Conservation (phyloP, 805 yeast genomes). For the Isabelozyma pseudorhagii region DNA sequence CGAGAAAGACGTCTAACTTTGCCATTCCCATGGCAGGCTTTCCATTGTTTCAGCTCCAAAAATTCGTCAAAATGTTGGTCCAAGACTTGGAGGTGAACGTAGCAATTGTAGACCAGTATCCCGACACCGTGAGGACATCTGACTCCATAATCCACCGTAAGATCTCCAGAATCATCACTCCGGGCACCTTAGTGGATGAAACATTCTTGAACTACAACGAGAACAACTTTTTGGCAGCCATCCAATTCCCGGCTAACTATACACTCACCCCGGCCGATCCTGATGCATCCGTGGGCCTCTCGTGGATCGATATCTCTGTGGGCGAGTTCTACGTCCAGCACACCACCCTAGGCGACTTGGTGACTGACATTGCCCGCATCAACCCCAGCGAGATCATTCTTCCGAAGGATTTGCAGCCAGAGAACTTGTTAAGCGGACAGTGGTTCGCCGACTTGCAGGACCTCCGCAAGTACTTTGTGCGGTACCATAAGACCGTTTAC, state of each 20-base stretch:
- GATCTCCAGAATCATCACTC: slow-evolving; percentile 78
- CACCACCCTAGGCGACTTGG: slow-evolving; percentile 54
- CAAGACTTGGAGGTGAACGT: slow-evolving; percentile 68
- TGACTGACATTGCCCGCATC: slow-evolving; percentile 73
- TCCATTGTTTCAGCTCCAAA: slow-evolving; percentile 67
- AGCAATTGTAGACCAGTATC: slow-evolving; percentile 74
- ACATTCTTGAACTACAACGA: slow-evolving; percentile 69
- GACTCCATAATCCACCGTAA: slow-evolving; percentile 56
- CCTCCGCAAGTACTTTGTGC: slow-evolving; percentile 56
- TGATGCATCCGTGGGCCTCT: slow-evolving; percentile 56
- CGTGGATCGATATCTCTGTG: slow-evolving; percentile 88
- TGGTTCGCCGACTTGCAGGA: slow-evolving; percentile 62
- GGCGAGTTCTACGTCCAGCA: slow-evolving; percentile 75
- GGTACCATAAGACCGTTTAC: slow-evolving; percentile 42
- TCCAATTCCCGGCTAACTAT: slow-evolving; percentile 55
- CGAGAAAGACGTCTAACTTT: slow-evolving; percentile 40
- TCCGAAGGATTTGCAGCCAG: slow-evolving; percentile 41
- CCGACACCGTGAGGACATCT: slow-evolving; percentile 13
- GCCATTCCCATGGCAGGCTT: slow-evolving; percentile 86
- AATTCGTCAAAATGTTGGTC: slow-evolving; percentile 72
- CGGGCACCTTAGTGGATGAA: slow-evolving; percentile 91
- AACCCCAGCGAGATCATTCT: slow-evolving; percentile 78
- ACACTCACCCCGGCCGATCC: slow-evolving; percentile 36
- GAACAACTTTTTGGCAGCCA: slow-evolving; percentile 67
- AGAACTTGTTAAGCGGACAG: slow-evolving; percentile 39